Conservation (phyloP, 1,139 yeast species). For the Blastobotrys proliferans region DNA sequence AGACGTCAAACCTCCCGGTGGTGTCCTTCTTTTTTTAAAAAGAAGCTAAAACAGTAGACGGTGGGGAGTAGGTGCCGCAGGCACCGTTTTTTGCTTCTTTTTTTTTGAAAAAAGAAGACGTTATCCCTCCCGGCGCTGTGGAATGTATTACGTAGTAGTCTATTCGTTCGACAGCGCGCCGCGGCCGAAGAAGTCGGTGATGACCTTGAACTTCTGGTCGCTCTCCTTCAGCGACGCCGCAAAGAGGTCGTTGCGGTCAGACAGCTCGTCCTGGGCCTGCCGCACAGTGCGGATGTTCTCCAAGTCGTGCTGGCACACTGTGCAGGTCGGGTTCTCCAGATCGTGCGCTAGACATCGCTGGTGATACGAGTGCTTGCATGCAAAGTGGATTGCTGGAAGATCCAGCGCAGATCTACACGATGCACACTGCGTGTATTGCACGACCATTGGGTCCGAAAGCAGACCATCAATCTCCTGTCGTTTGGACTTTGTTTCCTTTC, state of each 20-base stretch:
- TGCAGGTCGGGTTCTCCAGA: conserved; percentile 46
- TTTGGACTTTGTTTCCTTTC: conserved; percentile 58
- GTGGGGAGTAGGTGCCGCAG: too few relatives aligned
- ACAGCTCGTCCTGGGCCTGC: conserved; percentile 55
- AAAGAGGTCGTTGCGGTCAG: conserved; percentile 62
- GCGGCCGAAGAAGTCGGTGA: conserved; percentile 78
- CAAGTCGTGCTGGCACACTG: conserved; percentile 64
- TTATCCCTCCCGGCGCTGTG: not conserved
- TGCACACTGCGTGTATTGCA: conserved; percentile 69
- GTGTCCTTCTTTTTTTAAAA: too few relatives aligned
- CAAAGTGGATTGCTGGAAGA: conserved; percentile 78
- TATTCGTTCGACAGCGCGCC: conserved; percentile 53
- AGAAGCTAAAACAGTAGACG: too few relatives aligned
- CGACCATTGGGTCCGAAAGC: conserved; percentile 50
- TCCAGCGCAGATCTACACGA: conserved; percentile 68
- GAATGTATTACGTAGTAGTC: not conserved
- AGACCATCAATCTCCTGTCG: conserved; percentile 51
- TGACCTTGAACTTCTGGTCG: conserved; percentile 65
- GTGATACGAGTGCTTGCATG: conserved; percentile 85
- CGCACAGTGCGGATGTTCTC: conserved; percentile 62
- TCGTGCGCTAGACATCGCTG: conserved; percentile 60
- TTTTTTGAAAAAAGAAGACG: not conserved
- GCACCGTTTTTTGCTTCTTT: not conserved
- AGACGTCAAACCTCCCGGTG: too few relatives aligned
- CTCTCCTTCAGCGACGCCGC: conserved; percentile 54